phyloP scores from a whole-genome alignment of 2,329 filamentous ascomycete species.

The Trichoderma aggressivum region DNA sequence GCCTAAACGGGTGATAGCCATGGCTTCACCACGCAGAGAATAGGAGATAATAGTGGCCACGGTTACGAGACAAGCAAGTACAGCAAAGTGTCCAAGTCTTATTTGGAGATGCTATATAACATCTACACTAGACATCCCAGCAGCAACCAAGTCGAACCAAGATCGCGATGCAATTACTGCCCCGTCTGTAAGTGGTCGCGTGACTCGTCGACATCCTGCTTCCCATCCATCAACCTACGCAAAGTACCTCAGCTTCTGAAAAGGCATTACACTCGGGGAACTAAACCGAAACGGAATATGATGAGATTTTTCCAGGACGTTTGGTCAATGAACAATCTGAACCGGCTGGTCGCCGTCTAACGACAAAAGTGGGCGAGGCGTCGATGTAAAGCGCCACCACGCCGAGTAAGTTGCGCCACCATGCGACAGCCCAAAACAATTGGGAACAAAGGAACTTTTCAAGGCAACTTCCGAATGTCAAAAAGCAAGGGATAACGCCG shows the following conservation, averaged over 20 bases:
- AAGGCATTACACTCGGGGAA: background rate
- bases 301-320: background rate
- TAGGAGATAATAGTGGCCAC: background rate
- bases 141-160: background rate
- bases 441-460: background rate
- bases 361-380: background rate
- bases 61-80: background rate
- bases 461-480: background rate
- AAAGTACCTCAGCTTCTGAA: background rate
- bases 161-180: background rate
- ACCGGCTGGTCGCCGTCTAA: background rate
- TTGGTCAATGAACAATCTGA: conserved; percentile 1
- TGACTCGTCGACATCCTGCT: background rate
- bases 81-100: background rate
- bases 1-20: background rate
- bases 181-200: background rate
- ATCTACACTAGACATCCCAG: background rate
- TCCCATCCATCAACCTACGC: background rate
- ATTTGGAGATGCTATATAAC: background rate
- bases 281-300: background rate
- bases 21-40: background rate
- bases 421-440: background rate
- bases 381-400: conserved; percentile 9
- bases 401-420: background rate
- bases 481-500: background rate